Conservation (phyloP, 140 eudicot genomes). For the Senecio squalidus region DNA sequence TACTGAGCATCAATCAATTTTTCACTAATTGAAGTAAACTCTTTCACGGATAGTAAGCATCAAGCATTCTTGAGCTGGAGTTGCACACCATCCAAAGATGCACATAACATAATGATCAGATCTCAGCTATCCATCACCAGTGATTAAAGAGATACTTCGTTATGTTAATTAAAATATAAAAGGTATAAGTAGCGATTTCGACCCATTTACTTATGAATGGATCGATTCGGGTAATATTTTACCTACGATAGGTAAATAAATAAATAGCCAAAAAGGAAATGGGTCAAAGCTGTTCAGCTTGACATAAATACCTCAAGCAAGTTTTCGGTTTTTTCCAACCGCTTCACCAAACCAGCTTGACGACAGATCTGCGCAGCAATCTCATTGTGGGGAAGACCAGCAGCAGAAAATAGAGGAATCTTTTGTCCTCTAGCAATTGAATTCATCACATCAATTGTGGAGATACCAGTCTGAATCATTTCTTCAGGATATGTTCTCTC, state of each 20-base stretch:
- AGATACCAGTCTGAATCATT: conserved; percentile 95
- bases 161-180: neutral
- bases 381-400: conserved; percentile 99
- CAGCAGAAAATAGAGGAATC: conserved; percentile 97
- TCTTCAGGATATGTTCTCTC: conserved; percentile 99
- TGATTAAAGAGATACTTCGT: too few species aligned
- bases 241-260: too few species aligned
- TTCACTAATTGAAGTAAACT: neutral
- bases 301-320: conserved; percentile 86
- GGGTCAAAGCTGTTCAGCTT: too few species aligned
- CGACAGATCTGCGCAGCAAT: conserved; percentile 99
- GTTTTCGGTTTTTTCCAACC: conserved; percentile 80
- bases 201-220: too few species aligned
- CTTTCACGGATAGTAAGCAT: neutral
- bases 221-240: too few species aligned
- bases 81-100: neutral
- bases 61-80: neutral
- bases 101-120: neutral
- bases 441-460: conserved; percentile 98
- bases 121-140: too few species aligned
- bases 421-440: conserved; percentile 99
- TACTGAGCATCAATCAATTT: too few species aligned
- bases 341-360: conserved; percentile 97
- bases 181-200: too few species aligned
- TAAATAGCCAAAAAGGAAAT: too few species aligned